These are phyloP conservation scores for Venturia aucupariae DNA, from an alignment of 2,329 filamentous ascomycete species.

Conservation along the genomic window DNA sequence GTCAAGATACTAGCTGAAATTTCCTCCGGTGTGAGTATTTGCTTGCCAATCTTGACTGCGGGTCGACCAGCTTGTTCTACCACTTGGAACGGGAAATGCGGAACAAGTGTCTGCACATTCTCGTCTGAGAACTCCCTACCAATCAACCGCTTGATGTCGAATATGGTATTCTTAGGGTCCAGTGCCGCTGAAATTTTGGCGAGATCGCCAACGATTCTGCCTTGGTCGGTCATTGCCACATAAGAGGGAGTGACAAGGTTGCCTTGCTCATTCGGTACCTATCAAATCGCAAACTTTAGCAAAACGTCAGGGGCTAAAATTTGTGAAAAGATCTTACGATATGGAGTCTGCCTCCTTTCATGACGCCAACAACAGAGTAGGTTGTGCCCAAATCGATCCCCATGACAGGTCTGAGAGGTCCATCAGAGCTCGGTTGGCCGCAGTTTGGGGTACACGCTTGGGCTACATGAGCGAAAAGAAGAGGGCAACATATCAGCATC, in stretches of 20 bases:
- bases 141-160: conserved; percentile 77
- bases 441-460: background rate
- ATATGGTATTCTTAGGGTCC: conserved; percentile 70
- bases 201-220: background rate
- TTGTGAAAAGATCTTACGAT: conserved; percentile 83
- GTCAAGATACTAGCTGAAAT: conserved; percentile 11
- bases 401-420: conserved; percentile 48
- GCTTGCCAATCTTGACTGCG: background rate
- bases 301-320: no score
- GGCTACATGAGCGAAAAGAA: background rate
- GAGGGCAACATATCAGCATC: background rate
- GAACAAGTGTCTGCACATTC: conserved; percentile 10
- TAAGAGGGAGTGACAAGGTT: conserved; percentile 80
- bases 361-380: conserved; percentile 81
- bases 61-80: conserved; percentile 9
- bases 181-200: conserved; percentile 89
- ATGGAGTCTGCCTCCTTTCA: conserved; percentile 91
- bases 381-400: conserved; percentile 95
- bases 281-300: background rate
- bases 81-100: conserved; percentile 14
- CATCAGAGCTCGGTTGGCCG: background rate
- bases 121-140: conserved; percentile 68
- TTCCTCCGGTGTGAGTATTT: conserved; percentile 10
- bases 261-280: conserved; percentile 29
- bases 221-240: conserved; percentile 24